phyloP scores from a whole-genome alignment of 306 rosid genomes.

The Prunus padus region DNA sequence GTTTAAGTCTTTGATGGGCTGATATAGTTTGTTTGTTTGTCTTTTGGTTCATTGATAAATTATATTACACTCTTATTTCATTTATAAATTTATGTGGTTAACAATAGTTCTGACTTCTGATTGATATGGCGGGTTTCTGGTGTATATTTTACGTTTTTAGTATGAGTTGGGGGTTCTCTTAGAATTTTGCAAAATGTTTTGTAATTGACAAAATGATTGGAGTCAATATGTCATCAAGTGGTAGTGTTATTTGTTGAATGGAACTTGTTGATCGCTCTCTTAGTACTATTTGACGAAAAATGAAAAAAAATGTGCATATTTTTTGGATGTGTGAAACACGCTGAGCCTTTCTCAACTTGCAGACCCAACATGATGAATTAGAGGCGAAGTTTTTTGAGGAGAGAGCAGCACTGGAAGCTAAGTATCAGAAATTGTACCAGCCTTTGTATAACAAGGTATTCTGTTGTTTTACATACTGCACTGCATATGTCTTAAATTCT shows the following conservation, averaged over 20 bases:
- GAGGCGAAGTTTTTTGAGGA: slow-evolving; percentile 88
- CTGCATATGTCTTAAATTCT: neutral
- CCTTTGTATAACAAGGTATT: slow-evolving; percentile 74
- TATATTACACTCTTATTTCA: neutral
- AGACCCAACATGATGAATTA: slow-evolving; percentile 79
- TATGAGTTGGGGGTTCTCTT: neutral
- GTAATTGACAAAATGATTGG: neutral
- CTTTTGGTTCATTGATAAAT: neutral
- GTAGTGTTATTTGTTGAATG: neutral
- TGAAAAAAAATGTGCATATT: neutral
- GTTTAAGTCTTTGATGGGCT: neutral
- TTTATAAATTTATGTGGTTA: neutral
- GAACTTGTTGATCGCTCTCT: neutral
- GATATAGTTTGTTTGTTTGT: neutral
- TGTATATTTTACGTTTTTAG: neutral
- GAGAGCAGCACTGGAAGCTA: slow-evolving; percentile 89
- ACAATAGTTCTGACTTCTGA: neutral
- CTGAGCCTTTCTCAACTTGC: slow-evolving; percentile 9
- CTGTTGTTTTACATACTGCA: neutral
- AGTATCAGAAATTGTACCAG: slow-evolving; percentile 78
- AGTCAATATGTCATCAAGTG: neutral
- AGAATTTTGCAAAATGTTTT: neutral
- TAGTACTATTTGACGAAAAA: neutral
- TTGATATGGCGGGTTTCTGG: neutral
- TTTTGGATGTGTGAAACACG: neutral